Evolutionary conservation across 1,139 yeast genomes (phyloP).

Genomic region (Pichiaceae sp.): DNA sequence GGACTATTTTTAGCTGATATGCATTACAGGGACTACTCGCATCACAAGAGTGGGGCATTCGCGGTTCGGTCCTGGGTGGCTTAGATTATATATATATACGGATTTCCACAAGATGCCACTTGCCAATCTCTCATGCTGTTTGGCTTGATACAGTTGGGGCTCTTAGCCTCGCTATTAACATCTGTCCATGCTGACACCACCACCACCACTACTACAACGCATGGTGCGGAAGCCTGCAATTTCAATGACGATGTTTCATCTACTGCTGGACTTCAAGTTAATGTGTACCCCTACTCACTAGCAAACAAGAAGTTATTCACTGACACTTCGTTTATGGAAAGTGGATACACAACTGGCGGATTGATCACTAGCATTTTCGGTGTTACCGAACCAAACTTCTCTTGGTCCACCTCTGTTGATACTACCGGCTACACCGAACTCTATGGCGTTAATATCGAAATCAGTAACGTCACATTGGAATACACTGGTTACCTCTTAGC

Average conservation of each 20-base stretch:
- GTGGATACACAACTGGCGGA: not conserved
- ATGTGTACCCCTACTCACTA: not conserved
- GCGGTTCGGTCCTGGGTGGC: no score
- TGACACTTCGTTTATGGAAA: not conserved
- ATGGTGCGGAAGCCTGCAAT: not conserved
- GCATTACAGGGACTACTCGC: no score
- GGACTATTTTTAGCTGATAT: no score
- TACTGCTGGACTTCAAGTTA: not conserved
- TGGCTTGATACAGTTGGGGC: no score
- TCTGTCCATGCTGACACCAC: no score
- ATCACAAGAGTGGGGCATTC: no score
- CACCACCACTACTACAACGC: no score
- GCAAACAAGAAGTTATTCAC: not conserved
- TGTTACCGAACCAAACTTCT: not conserved
- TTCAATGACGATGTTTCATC: not conserved
- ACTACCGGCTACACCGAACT: not conserved
- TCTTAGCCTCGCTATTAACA: no score
- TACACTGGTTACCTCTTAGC: slow-evolving; percentile 9
- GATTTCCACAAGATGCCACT: no score
- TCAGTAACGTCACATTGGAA: slow-evolving; percentile 5
- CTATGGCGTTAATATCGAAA: not conserved
- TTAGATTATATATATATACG: no score
- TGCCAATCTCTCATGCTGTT: no score
- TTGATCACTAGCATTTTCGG: not conserved
- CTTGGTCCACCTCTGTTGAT: not conserved